Conservation (phyloP, 345 rosid species). For the Eucalyptus coolabah region DNA sequence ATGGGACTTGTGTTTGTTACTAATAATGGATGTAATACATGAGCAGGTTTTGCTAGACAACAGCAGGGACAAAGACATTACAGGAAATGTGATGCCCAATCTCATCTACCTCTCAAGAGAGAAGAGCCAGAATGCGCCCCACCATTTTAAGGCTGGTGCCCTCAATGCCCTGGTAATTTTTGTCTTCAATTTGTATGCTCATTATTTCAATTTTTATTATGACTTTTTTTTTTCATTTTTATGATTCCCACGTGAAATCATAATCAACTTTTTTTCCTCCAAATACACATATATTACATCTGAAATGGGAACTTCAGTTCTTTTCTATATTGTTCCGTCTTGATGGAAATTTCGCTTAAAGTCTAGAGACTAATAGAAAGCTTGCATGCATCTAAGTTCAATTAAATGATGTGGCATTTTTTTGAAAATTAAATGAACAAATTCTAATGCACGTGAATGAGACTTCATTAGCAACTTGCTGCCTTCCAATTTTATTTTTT, state of each 20-base stretch:
- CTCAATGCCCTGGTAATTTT: slow-evolving; percentile 32
- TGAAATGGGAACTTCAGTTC: not conserved
- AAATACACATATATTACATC: not conserved
- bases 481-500: too few relatives aligned
- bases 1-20: not conserved
- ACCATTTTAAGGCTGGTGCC: slow-evolving; percentile 83
- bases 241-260: not conserved
- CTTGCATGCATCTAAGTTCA: not conserved
- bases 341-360: not conserved
- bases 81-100: slow-evolving; percentile 31
- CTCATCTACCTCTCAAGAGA: slow-evolving; percentile 59
- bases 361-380: not conserved
- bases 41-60: slow-evolving; percentile 36
- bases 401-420: not conserved
- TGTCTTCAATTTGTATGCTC: not conserved
- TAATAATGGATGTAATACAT: not conserved
- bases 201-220: not conserved
- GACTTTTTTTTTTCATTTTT: not conserved
- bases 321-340: not conserved
- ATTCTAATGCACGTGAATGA: not conserved
- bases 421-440: not conserved
- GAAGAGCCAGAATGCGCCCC: slow-evolving; percentile 34
- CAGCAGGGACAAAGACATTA: slow-evolving; percentile 19
- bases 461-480: not conserved
- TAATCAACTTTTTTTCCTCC: not conserved